Percentiles rank a stretch among this genome's conserved stretches.
Conservation (phyloP, 495 filamentous ascomycete genomes). For the Aspergillus diversus region DNA sequence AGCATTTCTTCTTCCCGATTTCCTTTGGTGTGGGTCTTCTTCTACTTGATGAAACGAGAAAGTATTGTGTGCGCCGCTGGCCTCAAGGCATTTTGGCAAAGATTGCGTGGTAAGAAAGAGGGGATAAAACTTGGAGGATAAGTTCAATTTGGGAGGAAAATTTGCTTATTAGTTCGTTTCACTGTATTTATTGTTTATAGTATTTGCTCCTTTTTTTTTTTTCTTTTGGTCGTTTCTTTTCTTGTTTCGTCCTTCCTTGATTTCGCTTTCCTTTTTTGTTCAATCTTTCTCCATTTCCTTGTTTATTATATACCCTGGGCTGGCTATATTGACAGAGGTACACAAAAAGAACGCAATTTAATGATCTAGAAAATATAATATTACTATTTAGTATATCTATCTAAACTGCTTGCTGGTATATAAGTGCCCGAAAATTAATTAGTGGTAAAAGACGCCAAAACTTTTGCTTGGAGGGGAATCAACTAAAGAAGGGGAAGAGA, state of each 20-base stretch:
- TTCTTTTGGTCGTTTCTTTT: not conserved
- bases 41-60: conserved; percentile 34
- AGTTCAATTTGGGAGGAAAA: not conserved
- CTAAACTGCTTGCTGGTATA: too few relatives aligned
- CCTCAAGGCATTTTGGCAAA: conserved; percentile 22
- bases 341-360: too few relatives aligned
- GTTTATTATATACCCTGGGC: too few relatives aligned
- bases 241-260: not conserved
- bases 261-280: not conserved
- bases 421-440: too few relatives aligned
- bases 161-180: not conserved
- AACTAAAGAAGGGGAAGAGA: too few relatives aligned
- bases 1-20: conserved; percentile 68
- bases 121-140: not conserved
- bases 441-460: too few relatives aligned
- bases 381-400: too few relatives aligned
- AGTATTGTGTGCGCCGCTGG: conserved; percentile 29
- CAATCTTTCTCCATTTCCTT: too few relatives aligned
- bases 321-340: too few relatives aligned
- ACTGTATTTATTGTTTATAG: not conserved
- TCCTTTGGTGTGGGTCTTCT: conserved; percentile 64
- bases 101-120: conserved; percentile 26
- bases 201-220: not conserved
- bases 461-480: too few relatives aligned
- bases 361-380: too few relatives aligned